Base-by-base conservation (phyloP, 106 monocot genomes). In the Vanilla planifolia region DNA sequence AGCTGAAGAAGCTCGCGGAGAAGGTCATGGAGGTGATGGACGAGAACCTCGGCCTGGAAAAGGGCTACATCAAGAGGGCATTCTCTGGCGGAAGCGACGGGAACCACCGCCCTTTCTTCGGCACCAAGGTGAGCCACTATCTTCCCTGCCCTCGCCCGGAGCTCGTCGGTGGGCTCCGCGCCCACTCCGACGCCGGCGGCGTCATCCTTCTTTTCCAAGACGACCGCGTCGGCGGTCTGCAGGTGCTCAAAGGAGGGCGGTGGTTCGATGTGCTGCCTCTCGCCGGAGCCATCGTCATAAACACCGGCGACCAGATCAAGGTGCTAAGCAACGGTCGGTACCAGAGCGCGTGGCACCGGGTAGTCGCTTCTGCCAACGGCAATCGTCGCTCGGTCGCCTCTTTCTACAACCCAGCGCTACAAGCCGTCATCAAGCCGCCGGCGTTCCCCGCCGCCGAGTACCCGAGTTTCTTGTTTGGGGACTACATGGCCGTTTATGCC, bases 171-270 rank as follows among this genome's bases (percentile, higher is more conserved):
- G 88, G 83, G 33, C 70, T 92, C 32, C 82, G 92, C 17, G 74
- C 86, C 42, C 92, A 92, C 77, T 83, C 86, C 8, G 92, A 92
- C 43, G 92, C 92, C 28, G 92, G 92, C 7, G 92, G 92, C n/a
- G 71, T 92, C 73, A 86, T 92, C 62, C 83, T 88, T 50, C 83
- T 88, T 53, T 83, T 83, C 80, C 88, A 88, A 60, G 88, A 88
- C 40, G 88, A 88, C 77, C 43, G 52, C 41, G 73, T 88, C 19
- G 73, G 69, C 32, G 88, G 83, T 52, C 79, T 88, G 43, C 88
- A 88, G 69, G 62, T 83, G 13, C 64, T 83, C 19, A 79, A 77
- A 53, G 77, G 74, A 61, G 88, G 80, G 20, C 33, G 41, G 14
- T 92, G 92, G 92, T 33, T 92, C 29, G 86, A 92, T 51, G 92